Conservation (phyloP, 1,139 yeast species). For the Taiozyma sp. region DNA sequence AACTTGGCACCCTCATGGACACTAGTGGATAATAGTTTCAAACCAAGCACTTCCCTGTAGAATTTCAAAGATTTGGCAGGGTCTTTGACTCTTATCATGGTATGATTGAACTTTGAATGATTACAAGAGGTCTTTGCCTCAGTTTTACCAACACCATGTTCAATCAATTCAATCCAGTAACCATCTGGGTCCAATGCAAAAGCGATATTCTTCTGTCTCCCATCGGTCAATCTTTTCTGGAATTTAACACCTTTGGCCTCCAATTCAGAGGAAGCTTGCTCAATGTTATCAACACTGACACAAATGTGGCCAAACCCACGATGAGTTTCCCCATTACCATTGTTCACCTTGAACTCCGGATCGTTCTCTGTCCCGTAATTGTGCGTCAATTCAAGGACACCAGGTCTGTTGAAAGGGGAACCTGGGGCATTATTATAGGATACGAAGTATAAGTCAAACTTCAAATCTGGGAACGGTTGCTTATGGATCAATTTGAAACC, state of each 20-base stretch:
- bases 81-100: constrained; percentile 92
- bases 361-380: constrained; percentile 72
- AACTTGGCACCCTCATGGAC: constrained; percentile 70
- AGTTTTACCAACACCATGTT: constrained; percentile 44
- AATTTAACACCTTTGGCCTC: constrained; percentile 62
- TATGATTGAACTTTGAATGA: constrained; percentile 72
- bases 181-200: constrained; percentile 95
- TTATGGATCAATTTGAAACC: constrained; percentile 63
- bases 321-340: constrained; percentile 80
- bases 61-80: constrained; percentile 70
- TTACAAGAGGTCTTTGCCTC: constrained; percentile 36
- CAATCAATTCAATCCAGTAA: constrained; percentile 91
- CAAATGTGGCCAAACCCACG: constrained; percentile 96
- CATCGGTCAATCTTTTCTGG: constrained; percentile 81
- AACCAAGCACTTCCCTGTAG: constrained; percentile 74
- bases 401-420: constrained; percentile 59
- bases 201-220: constrained; percentile 90
- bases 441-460: constrained; percentile 66
- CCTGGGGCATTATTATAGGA: constrained; percentile 44
- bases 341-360: constrained; percentile 52
- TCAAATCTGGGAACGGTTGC: constrained; percentile 48
- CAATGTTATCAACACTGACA: constrained; percentile 78
- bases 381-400: constrained; percentile 82
- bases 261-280: constrained; percentile 51
- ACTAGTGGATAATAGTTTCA: constrained; percentile 57